Conservation (phyloP, 2,329 filamentous ascomycete genomes). For the Grosmannia penicillata region DNA sequence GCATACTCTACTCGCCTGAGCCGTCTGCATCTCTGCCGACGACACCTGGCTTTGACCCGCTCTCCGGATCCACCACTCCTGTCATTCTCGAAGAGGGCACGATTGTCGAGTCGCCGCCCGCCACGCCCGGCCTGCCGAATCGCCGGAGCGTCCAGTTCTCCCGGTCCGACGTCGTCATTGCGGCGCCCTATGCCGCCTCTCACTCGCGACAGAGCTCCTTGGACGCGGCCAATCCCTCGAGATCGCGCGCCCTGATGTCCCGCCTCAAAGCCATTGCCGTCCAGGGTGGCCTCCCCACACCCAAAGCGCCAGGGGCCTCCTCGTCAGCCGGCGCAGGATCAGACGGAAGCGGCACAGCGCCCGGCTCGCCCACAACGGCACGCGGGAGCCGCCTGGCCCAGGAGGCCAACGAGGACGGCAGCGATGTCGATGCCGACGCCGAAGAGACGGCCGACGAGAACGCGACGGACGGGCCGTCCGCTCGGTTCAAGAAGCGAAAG, state of each 20-base stretch:
- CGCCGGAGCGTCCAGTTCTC: conserved; percentile 66
- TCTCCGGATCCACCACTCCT: background rate
- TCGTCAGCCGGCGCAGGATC: background rate
- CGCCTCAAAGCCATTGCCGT: conserved; percentile 62
- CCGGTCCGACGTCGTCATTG: conserved; percentile 33
- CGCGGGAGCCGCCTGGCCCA: conserved; percentile 22
- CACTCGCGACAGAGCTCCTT: conserved; percentile 42
- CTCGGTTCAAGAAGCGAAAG: conserved; percentile 47
- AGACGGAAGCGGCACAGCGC: conserved; percentile 11
- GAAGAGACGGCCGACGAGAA: conserved; percentile 77
- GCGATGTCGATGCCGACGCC: conserved; percentile 44
- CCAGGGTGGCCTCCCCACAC: conserved; percentile 29
- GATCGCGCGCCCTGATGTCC: conserved; percentile 58
- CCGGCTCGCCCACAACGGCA: conserved; percentile 31
- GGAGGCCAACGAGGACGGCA: conserved; percentile 34
- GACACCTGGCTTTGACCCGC: background rate
- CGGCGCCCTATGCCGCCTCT: conserved; percentile 24
- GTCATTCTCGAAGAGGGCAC: background rate
- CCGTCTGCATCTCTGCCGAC: background rate
- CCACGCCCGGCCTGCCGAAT: conserved; percentile 13
- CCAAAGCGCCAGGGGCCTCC: conserved; percentile 21
- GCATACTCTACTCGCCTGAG: background rate
- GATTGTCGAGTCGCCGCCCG: conserved; percentile 3
- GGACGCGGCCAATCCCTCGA: conserved; percentile 46
- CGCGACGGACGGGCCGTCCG: conserved; percentile 26